phyloP scores from a whole-genome alignment of 768 basidiomycete species.

The Phlegmacium glaucopus region DNA sequence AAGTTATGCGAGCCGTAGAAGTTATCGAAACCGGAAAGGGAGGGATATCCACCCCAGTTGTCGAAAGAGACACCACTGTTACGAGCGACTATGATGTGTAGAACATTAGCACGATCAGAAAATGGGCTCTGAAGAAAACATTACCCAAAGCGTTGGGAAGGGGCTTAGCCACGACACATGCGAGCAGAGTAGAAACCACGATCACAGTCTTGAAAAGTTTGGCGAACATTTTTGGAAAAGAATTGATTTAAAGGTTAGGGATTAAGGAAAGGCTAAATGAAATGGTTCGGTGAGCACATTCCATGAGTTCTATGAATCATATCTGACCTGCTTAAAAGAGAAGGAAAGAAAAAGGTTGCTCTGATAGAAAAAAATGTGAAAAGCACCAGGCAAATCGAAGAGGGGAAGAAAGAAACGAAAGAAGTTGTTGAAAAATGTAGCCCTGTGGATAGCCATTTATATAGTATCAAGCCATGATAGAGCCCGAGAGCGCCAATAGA shows the following conservation, averaged over 20 bases:
- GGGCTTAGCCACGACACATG: conserved; percentile 12
- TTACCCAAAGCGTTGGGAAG: conserved; percentile 7
- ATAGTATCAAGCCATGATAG: too few relatives aligned
- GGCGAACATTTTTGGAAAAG: conserved; percentile 17
- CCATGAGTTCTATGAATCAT: not conserved
- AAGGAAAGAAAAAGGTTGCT: conserved; percentile 4
- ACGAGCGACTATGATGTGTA: not conserved
- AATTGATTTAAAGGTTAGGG: not conserved
- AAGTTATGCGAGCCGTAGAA: conserved; percentile 46
- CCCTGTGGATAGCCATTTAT: not conserved
- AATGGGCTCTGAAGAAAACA: not conserved
- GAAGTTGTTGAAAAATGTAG: not conserved
- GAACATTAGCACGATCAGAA: too few relatives aligned
- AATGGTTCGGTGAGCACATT: too few relatives aligned
- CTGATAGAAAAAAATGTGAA: conserved; percentile 4
- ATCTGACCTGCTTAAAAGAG: not conserved
- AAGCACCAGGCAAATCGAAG: conserved; percentile 11
- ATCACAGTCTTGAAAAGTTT: conserved; percentile 15
- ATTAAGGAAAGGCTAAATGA: not conserved
- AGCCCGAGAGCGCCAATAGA: too few relatives aligned
- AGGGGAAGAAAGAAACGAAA: conserved; percentile 2
- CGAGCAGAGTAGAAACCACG: conserved; percentile 14
- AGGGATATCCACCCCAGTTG: conserved; percentile 35
- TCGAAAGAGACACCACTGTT: conserved; percentile 24
- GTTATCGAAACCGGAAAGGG: conserved; percentile 38